Evolutionary conservation across 192 early-diverging fungal genomes (phyloP).

Genomic region (Chytriomyces sp.): DNA sequence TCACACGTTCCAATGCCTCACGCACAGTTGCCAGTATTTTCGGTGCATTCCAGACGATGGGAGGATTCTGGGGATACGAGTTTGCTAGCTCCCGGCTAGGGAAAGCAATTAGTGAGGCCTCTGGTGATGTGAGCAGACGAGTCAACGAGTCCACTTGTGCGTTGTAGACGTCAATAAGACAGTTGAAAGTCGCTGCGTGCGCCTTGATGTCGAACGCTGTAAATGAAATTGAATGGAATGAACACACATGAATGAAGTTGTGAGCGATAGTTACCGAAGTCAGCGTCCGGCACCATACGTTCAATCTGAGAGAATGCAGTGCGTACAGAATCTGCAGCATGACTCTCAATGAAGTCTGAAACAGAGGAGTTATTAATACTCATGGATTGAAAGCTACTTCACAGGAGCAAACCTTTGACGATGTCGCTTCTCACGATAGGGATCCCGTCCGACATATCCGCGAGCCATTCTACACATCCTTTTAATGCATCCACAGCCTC

Average conservation of each 20-base stretch:
- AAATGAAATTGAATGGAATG: neutral
- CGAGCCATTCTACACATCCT: slow-evolving; percentile 13
- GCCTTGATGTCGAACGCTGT: slow-evolving; percentile 3
- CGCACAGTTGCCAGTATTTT: neutral
- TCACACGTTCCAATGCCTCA: neutral
- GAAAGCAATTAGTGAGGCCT: neutral
- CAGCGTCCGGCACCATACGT: neutral
- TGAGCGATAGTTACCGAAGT: slow-evolving; percentile 15
- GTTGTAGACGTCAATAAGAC: slow-evolving; percentile 10
- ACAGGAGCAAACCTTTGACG: neutral
- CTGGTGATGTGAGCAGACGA: neutral
- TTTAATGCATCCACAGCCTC: slow-evolving; percentile 4
- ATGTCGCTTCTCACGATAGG: slow-evolving; percentile 6
- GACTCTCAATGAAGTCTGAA: slow-evolving; percentile 7
- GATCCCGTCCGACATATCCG: neutral
- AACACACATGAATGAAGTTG: neutral
- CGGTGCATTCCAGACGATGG: slow-evolving; percentile 12
- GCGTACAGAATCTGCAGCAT: slow-evolving; percentile 11
- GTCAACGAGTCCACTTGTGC: neutral
- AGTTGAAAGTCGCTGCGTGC: slow-evolving; percentile 12
- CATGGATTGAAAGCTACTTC: neutral
- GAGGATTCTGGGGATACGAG: neutral
- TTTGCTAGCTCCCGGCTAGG: slow-evolving; percentile 6
- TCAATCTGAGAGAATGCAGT: slow-evolving; percentile 15
- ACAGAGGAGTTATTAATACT: neutral